Evolutionary conservation across 2,329 filamentous ascomycete genomes (phyloP), one percentile per base, ranked within the genome.

Genomic region (Aureobasidium leucospermi): DNA sequence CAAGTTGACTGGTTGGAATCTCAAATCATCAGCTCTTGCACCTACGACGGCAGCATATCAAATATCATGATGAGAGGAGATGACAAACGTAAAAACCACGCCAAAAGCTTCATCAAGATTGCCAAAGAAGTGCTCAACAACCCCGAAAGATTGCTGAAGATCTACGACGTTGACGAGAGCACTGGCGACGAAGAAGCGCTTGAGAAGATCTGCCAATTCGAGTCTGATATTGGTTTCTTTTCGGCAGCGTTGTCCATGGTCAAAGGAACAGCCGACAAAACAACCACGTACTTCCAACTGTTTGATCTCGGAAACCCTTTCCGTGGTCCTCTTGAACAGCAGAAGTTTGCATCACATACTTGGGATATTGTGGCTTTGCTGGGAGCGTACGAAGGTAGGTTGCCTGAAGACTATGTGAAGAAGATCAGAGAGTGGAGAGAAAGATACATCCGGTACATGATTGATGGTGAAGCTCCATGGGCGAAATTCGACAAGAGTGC

Each of bases 21-120:
- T 2, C 63, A 63, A 28, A 49, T 65, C 10, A 53, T 62, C 28
- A 60, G 58, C 42, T 62, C 58, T 9, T 48, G 74, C 68, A 19
- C 52, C 53, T 68, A 68, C 49, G 68, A 71, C 47, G 62, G 67
- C 59, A 67, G 68, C 42, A 71, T 69, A 59, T 65, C 64, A 46
- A 63, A 68, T 61, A 66, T 61, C 13, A 59, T 65, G 28, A 63
- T 69, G 15, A 68, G 71, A 57, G 68, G 76, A 61, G 81, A 83
- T 63, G 75, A 78, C 59, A 76, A 77, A 61, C 76, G 83, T 63
- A 81, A 82, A 59, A 75, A 81, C 60, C 79, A 84, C 68, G 80
- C 79, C 1, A 82, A 79, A 79, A 79, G 75, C 2, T 79, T 81
- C 61, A 78, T 79, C 0, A 79, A 78, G 3, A 78, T 79, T 47